phyloP scores from a whole-genome alignment of 495 filamentous ascomycete species.

The Talaromyces liani region DNA sequence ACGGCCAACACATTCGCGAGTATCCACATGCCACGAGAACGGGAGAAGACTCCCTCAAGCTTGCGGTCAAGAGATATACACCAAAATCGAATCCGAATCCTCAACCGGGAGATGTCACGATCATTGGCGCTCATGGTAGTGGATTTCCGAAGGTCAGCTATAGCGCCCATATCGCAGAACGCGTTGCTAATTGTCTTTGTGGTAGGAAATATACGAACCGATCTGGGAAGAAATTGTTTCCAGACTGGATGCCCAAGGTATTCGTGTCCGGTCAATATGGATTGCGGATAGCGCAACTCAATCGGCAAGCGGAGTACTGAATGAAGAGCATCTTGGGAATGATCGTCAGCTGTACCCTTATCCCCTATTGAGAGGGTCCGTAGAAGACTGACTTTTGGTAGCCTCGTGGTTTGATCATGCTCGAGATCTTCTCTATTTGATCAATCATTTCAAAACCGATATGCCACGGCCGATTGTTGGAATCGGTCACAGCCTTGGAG shows the following conservation, averaged over 20 bases:
- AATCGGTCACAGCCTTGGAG: slow-evolving; percentile 74
- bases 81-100: slow-evolving; percentile 48
- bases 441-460: slow-evolving; percentile 63
- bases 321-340: slow-evolving; percentile 59
- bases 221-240: slow-evolving; percentile 58
- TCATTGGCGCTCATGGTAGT: slow-evolving; percentile 67
- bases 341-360: slow-evolving; percentile 35
- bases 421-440: slow-evolving; percentile 66
- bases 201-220: slow-evolving; percentile 71
- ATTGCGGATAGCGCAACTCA: slow-evolving; percentile 65
- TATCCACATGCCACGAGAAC: slow-evolving; percentile 46
- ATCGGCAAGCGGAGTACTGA: slow-evolving; percentile 60
- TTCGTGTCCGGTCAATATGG: slow-evolving; percentile 64
- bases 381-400: not conserved
- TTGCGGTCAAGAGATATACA: slow-evolving; percentile 67
- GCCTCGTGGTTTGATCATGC: slow-evolving; percentile 64
- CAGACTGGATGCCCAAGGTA: slow-evolving; percentile 20
- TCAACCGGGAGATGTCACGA: slow-evolving; percentile 57
- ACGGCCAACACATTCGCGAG: slow-evolving; percentile 55
- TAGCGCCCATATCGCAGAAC: no score
- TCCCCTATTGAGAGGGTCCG: no score
- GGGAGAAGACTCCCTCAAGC: slow-evolving; percentile 47
- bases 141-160: slow-evolving; percentile 59
- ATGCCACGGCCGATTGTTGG: slow-evolving; percentile 67
- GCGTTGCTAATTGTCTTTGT: not conserved